phyloP scores from a whole-genome alignment of 768 basidiomycete species.

The Serpula lacrymans region DNA sequence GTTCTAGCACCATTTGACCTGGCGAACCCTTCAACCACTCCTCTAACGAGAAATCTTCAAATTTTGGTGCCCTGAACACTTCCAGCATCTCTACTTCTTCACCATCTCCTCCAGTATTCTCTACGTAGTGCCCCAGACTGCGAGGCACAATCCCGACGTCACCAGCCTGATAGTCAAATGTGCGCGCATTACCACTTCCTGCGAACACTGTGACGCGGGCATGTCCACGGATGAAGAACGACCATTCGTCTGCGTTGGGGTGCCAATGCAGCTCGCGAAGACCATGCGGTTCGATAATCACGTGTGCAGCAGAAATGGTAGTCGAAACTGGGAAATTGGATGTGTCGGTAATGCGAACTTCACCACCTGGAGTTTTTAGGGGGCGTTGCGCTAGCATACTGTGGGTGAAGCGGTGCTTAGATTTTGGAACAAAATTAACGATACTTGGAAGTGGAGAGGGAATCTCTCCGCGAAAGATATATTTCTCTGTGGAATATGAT shows the following conservation, averaged over 20 bases:
- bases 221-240: slow-evolving; percentile 25
- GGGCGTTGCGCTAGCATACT: background rate
- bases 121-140: slow-evolving; percentile 4
- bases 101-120: background rate
- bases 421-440: slow-evolving; percentile 45
- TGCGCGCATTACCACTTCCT: slow-evolving; percentile 28
- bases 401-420: slow-evolving; percentile 18
- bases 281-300: slow-evolving; percentile 48
- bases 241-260: slow-evolving; percentile 37
- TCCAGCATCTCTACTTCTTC: slow-evolving; percentile 3
- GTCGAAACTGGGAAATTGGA: slow-evolving; percentile 45
- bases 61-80: slow-evolving; percentile 4
- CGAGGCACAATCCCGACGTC: slow-evolving; percentile 6
- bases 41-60: background rate
- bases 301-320: slow-evolving; percentile 50
- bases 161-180: slow-evolving; percentile 35
- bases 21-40: slow-evolving; percentile 1
- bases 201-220: slow-evolving; percentile 36
- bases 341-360: slow-evolving; percentile 51
- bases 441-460: slow-evolving; percentile 40
- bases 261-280: slow-evolving; percentile 46
- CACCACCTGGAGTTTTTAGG: slow-evolving; percentile 40
- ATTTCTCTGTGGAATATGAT: slow-evolving; percentile 37
- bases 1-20: slow-evolving; percentile 1
- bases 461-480: slow-evolving; percentile 40